Conservation (phyloP, 139 green algal species). For the Chlorella sp. region DNA sequence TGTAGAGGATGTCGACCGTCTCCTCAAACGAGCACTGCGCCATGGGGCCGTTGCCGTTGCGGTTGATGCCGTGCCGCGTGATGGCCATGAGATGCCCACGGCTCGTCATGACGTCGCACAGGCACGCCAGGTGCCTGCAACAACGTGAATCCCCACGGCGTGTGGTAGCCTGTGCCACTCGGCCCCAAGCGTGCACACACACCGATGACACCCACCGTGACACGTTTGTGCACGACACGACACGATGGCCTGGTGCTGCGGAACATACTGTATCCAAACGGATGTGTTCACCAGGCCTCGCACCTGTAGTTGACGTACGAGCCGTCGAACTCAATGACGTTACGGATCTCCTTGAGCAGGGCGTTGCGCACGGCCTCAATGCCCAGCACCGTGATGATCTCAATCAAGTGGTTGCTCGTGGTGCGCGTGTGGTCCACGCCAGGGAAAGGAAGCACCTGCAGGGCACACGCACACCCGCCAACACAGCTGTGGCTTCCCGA, state of each 20-base stretch:
- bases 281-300: neutral
- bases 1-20: slow-evolving; percentile 96
- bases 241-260: no score
- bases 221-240: no score
- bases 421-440: slow-evolving; percentile 88
- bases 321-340: slow-evolving; percentile 98
- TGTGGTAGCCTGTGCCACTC: no score
- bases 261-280: slow-evolving; percentile 6
- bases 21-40: slow-evolving; percentile 98
- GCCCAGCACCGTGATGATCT: slow-evolving; percentile 91
- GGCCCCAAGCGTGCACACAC: no score
- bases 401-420: slow-evolving; percentile 85
- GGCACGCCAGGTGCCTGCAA: slow-evolving; percentile 83
- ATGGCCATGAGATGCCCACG: slow-evolving; percentile 95
- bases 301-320: slow-evolving; percentile 91
- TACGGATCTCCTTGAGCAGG: slow-evolving; percentile 89
- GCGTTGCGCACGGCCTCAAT: slow-evolving; percentile 89
- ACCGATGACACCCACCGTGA: no score
- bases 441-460: slow-evolving; percentile 79
- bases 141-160: no score
- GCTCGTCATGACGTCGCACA: slow-evolving; percentile 83
- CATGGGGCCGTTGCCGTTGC: slow-evolving; percentile 81
- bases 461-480: neutral
- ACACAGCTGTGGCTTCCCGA: no score
- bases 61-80: slow-evolving; percentile 99